Base-by-base conservation (phyloP, 2,329 filamentous ascomycete genomes). In the Albophoma yamanashiensis region DNA sequence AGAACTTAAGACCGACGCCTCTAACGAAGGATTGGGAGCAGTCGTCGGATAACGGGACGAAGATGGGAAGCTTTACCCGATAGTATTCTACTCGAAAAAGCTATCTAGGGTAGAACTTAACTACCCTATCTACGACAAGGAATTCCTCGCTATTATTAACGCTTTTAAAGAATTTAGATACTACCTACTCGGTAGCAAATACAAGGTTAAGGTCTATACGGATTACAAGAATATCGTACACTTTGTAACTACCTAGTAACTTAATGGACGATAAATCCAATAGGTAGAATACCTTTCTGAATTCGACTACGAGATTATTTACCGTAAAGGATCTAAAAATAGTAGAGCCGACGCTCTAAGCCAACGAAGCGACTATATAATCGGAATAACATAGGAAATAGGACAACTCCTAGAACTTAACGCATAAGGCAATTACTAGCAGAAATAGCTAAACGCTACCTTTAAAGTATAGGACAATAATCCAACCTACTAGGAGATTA, bases 141-240 rank as follows among this genome's bases (percentile, higher is more conserved):
- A 66, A 63, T 62, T 69, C 25, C 57, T 67, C 15, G 39, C 50
- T n/a, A 68, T 69, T 42, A 55, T 66, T 57, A 63, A 66, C 50
- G 20, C 36, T n/a, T 66, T 68, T 62, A 63, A 68, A 25, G 59
- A 67, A 63, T 69, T 63, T 31, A 57, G 53, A 61, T 58, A 65
- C 25, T 67, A 68, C 27, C 17, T 67, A 14, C 20, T 50, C 17
- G 39, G 34, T 56, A 64, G 38, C 31, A 55, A 61, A 3, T 62
- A 64, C 47, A 45, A 63, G 31, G 25, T 65, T 50, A 64, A 65
- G 42, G 47, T 67, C 31, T 66, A 64, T 60, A 64, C 57, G 34
- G 58, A 65, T 39, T 63, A 69, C 63, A 65, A 66, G 25, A 67
- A 69, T 58, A 66, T 63, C 38, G 50, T 14, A 20, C 60, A 61